A percentile compares a stretch with the other conserved stretches of the same genome.
These are phyloP conservation scores for Solanum appendiculatum DNA, from an alignment of 257 asterid species.

Conservation along the genomic window DNA sequence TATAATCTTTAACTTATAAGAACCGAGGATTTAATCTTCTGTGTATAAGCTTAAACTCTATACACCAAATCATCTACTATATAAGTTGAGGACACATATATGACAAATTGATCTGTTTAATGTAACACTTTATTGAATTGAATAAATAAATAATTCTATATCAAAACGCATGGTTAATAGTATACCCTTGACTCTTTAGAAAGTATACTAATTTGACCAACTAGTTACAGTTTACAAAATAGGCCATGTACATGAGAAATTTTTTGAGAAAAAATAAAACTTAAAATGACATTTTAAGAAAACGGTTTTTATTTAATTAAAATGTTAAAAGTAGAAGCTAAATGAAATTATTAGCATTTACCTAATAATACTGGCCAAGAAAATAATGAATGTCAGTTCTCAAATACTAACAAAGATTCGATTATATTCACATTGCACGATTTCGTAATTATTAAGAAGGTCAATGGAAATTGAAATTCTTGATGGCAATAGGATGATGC, in stretches of 20 bases:
- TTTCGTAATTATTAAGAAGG: not conserved
- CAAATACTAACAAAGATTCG: not conserved
- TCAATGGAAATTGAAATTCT: not conserved
- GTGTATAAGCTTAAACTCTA: too few species aligned
- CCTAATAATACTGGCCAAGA: not conserved
- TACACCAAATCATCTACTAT: too few species aligned
- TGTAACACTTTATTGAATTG: too few species aligned
- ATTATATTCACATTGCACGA: not conserved
- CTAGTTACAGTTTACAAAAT: not conserved
- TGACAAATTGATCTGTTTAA: too few species aligned
- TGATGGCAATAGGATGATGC: not conserved
- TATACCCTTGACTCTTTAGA: too few species aligned
- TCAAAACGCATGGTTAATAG: too few species aligned
- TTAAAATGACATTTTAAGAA: not conserved
- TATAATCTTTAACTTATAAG: too few species aligned
- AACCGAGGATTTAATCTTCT: too few species aligned
- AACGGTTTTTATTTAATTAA: not conserved
- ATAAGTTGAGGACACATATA: too few species aligned
- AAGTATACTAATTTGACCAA: not conserved
- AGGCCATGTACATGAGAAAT: not conserved
- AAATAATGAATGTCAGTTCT: not conserved
- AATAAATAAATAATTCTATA: too few species aligned
- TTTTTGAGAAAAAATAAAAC: not conserved
- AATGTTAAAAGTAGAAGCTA: not conserved
- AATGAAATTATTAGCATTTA: not conserved